Conservation (phyloP, 2,329 filamentous ascomycete genomes). For the Mariannaea elegans region DNA sequence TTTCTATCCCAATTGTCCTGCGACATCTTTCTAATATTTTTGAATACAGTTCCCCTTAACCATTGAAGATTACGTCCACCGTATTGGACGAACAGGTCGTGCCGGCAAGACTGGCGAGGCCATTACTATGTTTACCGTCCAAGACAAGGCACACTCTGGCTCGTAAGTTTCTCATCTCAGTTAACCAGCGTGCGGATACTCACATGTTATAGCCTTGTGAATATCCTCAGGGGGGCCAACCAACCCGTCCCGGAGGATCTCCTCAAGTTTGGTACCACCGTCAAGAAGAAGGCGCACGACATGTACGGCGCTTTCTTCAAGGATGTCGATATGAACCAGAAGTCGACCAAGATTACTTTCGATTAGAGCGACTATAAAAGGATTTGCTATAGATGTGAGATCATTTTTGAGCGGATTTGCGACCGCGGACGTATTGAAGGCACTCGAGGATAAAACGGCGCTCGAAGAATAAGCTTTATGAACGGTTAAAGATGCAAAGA, state of each 20-base stretch:
- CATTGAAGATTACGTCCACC: slow-evolving; percentile 96
- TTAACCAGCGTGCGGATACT: slow-evolving; percentile 5
- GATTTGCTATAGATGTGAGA: slow-evolving; percentile 15
- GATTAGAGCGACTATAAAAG: slow-evolving; percentile 65
- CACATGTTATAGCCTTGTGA: slow-evolving; percentile 73
- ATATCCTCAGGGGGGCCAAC: slow-evolving; percentile 92
- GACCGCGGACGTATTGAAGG: slow-evolving; percentile 54
- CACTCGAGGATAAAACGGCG: slow-evolving; percentile 61
- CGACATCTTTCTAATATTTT: slow-evolving; percentile 6
- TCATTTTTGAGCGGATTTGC: slow-evolving; percentile 43
- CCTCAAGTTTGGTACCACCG: slow-evolving; percentile 95
- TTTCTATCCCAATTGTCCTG: neutral
- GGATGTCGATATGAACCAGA: slow-evolving; percentile 83
- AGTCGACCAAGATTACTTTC: slow-evolving; percentile 92
- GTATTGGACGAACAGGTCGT: slow-evolving; percentile 93
- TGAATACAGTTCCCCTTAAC: slow-evolving; percentile 80
- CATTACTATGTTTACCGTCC: slow-evolving; percentile 93
- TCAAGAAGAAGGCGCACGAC: slow-evolving; percentile 98
- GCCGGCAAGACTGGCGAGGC: slow-evolving; percentile 89
- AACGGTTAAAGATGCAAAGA: slow-evolving; percentile 36
- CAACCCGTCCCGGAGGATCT: slow-evolving; percentile 90
- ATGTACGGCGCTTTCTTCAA: slow-evolving; percentile 97
- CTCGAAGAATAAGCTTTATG: slow-evolving; percentile 62
- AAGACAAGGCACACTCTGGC: slow-evolving; percentile 91
- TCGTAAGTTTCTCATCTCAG: slow-evolving; percentile 66